phyloP scores from a whole-genome alignment of 306 rosid species.

The Luffa acutangula region DNA sequence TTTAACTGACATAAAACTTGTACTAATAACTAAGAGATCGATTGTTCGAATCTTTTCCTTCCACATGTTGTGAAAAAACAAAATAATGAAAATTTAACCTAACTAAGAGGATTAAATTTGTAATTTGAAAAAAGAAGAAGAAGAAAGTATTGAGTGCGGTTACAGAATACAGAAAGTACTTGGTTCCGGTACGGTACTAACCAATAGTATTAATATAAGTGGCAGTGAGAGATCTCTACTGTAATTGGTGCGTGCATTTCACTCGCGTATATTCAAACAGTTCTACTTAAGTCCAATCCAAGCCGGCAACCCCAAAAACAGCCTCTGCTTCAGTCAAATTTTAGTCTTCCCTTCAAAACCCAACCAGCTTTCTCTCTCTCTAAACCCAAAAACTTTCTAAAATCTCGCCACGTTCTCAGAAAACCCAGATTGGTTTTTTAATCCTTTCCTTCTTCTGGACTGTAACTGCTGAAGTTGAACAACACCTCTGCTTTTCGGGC shows the following conservation, averaged over 20 bases:
- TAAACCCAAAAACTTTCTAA: not conserved
- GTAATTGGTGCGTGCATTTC: not conserved
- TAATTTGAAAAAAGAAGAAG: not conserved
- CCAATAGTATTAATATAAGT: conserved; percentile 1
- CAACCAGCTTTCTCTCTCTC: conserved; percentile 5
- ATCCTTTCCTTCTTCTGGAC: conserved; percentile 18
- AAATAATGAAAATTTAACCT: no score
- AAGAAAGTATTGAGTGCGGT: not conserved
- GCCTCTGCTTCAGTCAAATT: not conserved
- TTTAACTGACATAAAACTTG: no score
- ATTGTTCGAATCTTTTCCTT: no score
- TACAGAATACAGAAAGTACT: not conserved
- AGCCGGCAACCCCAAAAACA: not conserved
- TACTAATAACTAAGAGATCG: no score
- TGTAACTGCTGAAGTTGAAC: conserved; percentile 24
- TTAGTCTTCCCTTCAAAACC: not conserved
- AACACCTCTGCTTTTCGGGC: conserved; percentile 4
- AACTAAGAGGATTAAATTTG: no score
- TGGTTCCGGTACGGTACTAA: not conserved
- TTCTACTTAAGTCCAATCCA: not conserved
- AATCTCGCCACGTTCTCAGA: conserved; percentile 13
- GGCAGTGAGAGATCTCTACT: not conserved
- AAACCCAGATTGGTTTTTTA: conserved; percentile 3
- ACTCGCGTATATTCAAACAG: conserved; percentile 6
- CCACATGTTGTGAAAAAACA: no score